Percentiles rank a stretch among this genome's conserved stretches.
phyloP scores from a whole-genome alignment of 2,329 filamentous ascomycete genomes.

The Fusarium sp. region DNA sequence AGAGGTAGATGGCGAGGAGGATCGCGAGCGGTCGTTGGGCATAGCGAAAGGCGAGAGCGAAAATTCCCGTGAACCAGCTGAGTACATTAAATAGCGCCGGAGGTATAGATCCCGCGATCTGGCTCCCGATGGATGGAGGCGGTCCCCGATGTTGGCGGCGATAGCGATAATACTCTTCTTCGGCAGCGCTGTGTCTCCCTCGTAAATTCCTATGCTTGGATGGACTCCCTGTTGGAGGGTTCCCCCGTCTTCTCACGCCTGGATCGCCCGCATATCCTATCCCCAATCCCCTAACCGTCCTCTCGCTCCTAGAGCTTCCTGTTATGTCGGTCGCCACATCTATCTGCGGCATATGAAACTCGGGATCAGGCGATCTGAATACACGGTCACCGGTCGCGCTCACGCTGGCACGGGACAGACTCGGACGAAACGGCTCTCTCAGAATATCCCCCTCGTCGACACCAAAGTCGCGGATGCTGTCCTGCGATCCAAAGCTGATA shows the following conservation, averaged over 20 bases:
- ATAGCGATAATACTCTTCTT: conserved; percentile 30
- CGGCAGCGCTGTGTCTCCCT: conserved; percentile 26
- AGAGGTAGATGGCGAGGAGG: conserved; percentile 70
- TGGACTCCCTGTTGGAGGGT: conserved; percentile 37
- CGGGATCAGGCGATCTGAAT: conserved; percentile 59
- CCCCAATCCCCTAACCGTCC: conserved; percentile 48
- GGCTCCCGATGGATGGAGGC: conserved; percentile 43
- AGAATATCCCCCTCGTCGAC: conserved; percentile 65
- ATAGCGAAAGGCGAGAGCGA: conserved; percentile 70
- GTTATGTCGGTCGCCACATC: conserved; percentile 53
- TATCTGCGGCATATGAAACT: conserved; percentile 66
- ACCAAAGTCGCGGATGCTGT: conserved; percentile 67
- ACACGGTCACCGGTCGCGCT: conserved; percentile 34
- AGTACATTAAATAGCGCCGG: conserved; percentile 54
- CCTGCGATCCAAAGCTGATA: conserved; percentile 62
- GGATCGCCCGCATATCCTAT: conserved; percentile 34
- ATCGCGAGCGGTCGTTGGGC: conserved; percentile 74
- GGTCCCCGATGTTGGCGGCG: conserved; percentile 14
- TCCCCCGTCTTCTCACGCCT: conserved; percentile 45
- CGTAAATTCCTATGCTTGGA: conserved; percentile 38
- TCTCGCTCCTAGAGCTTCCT: conserved; percentile 50
- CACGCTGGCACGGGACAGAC: conserved; percentile 56
- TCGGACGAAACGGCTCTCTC: conserved; percentile 67
- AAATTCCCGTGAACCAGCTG: conserved; percentile 66
- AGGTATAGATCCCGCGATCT: conserved; percentile 53